Evolutionary conservation across 352 stramenopile species (phyloP).

Genomic region (Elongisporangium senticosum): DNA sequence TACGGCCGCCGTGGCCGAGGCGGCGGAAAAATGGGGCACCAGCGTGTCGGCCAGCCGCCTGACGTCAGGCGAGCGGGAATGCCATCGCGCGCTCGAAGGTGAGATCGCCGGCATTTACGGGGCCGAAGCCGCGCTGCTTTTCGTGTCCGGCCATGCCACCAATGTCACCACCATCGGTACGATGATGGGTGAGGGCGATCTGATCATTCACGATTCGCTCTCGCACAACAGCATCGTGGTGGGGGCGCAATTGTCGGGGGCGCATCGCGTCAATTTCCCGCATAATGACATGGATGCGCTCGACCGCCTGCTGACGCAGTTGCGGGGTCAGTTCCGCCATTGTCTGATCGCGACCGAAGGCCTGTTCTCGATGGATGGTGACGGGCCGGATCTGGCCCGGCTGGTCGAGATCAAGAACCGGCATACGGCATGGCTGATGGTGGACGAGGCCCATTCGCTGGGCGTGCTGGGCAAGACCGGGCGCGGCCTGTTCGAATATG

Average conservation of each 20-base stretch:
- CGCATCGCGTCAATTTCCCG: slow-evolving; percentile 13
- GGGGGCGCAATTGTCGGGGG: slow-evolving; percentile 12
- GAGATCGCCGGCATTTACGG: slow-evolving; percentile 5
- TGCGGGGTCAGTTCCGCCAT: slow-evolving; percentile 29
- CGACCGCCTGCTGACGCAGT: slow-evolving; percentile 13
- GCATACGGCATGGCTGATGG: slow-evolving; percentile 30
- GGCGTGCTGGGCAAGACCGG: slow-evolving; percentile 35
- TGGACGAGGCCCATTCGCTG: slow-evolving; percentile 35
- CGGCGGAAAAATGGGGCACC: slow-evolving; percentile 4
- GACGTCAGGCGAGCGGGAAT: slow-evolving; percentile 4
- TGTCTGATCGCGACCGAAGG: slow-evolving; percentile 32
- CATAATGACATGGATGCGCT: slow-evolving; percentile 17
- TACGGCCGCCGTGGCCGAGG: slow-evolving; percentile 3
- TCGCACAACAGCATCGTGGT: slow-evolving; percentile 17
- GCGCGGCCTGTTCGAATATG: slow-evolving; percentile 27
- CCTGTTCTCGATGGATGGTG: slow-evolving; percentile 38
- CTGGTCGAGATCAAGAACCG: slow-evolving; percentile 31
- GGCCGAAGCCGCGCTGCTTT: slow-evolving; percentile 4
- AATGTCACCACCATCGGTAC: slow-evolving; percentile 5
- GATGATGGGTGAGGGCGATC: slow-evolving; percentile 5
- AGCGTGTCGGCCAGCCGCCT: slow-evolving; percentile 4
- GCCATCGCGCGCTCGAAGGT: slow-evolving; percentile 4
- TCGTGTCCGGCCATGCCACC: slow-evolving; percentile 4
- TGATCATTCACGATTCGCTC: slow-evolving; percentile 17
- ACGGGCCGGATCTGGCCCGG: slow-evolving; percentile 19